A percentile compares a stretch with the other conserved stretches of the same genome.
phyloP scores from a whole-genome alignment of 106 monocot genomes.

The Apostasia shenzhenica region DNA sequence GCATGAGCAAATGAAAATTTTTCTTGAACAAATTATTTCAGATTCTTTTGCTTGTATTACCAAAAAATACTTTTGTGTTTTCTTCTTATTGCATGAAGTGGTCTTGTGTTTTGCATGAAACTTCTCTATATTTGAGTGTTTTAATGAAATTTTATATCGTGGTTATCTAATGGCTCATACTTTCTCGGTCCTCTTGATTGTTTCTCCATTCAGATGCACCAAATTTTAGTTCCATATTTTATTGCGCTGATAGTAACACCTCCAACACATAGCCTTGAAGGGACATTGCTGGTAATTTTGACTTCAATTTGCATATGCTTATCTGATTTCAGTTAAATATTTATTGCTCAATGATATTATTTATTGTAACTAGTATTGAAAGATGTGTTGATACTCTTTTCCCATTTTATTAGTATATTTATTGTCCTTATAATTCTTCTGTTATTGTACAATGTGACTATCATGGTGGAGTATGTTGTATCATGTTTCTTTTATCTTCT shows the following conservation, averaged over 20 bases:
- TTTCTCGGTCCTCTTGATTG: neutral
- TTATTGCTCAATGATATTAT: too few species aligned
- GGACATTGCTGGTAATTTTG: constrained; percentile 74
- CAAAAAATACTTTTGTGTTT: neutral
- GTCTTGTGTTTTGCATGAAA: neutral
- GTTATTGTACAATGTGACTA: neutral
- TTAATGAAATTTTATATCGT: neutral
- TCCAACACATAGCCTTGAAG: constrained; percentile 77
- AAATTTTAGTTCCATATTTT: constrained; percentile 73
- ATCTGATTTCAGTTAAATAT: too few species aligned
- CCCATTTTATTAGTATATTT: neutral
- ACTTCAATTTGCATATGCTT: neutral
- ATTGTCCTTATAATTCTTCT: neutral
- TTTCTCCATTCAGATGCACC: constrained; percentile 63
- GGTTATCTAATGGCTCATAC: neutral
- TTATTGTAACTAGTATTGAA: too few species aligned
- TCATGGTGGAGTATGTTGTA: too few species aligned
- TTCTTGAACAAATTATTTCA: neutral
- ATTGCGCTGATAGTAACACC: constrained; percentile 72
- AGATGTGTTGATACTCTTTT: too few species aligned
- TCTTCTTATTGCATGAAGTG: neutral
- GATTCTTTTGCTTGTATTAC: neutral
- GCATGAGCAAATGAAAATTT: too few species aligned
- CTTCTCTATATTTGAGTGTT: neutral
- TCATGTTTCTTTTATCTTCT: too few species aligned